Evolutionary conservation across 768 basidiomycete species (phyloP).

Genomic region (Kwoniella europaea): DNA sequence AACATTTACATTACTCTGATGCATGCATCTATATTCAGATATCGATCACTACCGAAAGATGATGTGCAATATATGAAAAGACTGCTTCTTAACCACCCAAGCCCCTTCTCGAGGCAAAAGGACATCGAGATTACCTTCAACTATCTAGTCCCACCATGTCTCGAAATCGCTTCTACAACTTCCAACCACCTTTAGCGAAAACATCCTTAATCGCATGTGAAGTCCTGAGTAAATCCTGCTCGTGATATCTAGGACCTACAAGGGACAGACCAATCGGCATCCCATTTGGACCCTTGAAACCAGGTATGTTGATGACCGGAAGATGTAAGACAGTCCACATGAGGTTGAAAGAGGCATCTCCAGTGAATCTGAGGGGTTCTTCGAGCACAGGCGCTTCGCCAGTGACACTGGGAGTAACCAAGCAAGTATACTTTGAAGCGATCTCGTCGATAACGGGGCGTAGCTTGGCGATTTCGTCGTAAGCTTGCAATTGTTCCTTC

Average conservation of each 20-base stretch:
- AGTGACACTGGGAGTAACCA: constrained; percentile 29
- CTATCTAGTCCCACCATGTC: not conserved
- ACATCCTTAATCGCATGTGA: constrained; percentile 16
- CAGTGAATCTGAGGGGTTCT: constrained; percentile 28
- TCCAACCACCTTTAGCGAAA: constrained; percentile 25
- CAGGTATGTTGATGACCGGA: constrained; percentile 28
- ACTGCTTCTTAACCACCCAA: too few relatives aligned
- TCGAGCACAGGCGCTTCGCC: constrained; percentile 26
- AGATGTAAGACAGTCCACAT: constrained; percentile 32
- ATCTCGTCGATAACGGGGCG: constrained; percentile 29
- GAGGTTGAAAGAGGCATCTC: constrained; percentile 30
- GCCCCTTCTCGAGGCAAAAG: too few relatives aligned
- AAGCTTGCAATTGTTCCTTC: constrained; percentile 23
- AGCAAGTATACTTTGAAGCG: constrained; percentile 22
- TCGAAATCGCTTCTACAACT: not conserved
- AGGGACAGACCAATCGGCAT: constrained; percentile 30
- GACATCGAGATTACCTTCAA: not conserved
- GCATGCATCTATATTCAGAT: not conserved
- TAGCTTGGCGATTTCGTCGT: constrained; percentile 25
- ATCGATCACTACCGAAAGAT: too few relatives aligned
- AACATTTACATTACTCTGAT: not conserved
- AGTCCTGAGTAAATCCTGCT: constrained; percentile 20
- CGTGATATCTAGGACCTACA: constrained; percentile 22
- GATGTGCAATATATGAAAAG: too few relatives aligned
- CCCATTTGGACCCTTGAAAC: constrained; percentile 26